Conservation (phyloP, 306 rosid genomes). For the Quercus alba region DNA sequence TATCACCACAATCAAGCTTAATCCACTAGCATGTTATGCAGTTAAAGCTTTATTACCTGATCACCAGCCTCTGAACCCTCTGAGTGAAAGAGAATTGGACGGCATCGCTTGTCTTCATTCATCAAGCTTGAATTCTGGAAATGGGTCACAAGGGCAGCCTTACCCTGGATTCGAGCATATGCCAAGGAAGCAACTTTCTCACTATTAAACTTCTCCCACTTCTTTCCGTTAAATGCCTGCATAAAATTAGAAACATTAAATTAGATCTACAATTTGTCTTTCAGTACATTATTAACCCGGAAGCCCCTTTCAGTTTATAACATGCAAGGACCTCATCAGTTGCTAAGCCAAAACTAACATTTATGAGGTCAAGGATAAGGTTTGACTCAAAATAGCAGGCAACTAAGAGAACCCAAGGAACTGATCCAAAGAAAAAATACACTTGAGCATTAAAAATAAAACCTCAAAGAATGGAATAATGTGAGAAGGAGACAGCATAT, state of each 20-base stretch:
- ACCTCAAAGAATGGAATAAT: conserved; percentile 85
- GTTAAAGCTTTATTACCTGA: conserved; percentile 48
- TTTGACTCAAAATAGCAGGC: conserved; percentile 1
- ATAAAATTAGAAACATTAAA: conserved; percentile 9
- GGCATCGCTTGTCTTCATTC: conserved; percentile 98
- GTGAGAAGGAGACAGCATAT: conserved; percentile 88
- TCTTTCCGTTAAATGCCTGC: conserved; percentile 93
- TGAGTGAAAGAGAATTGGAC: conserved; percentile 89
- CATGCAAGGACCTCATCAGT: conserved; percentile 10
- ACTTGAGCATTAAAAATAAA: background rate
- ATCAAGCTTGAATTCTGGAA: conserved; percentile 97
- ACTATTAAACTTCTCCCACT: conserved; percentile 99
- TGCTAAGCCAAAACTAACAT: conserved; percentile 1
- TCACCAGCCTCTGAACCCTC: conserved; percentile 83
- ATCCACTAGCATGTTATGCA: background rate
- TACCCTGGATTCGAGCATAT: conserved; percentile 97
- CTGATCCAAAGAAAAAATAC: background rate
- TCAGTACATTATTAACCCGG: background rate
- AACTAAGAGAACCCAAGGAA: conserved; percentile 13
- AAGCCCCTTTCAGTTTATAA: background rate
- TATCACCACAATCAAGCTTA: background rate
- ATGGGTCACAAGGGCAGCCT: conserved; percentile 89
- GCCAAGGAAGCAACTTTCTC: conserved; percentile 98
- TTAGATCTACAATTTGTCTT: background rate
- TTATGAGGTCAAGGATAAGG: background rate